phyloP scores from a whole-genome alignment of 2,329 filamentous ascomycete genomes.

The Fusarium fracticaudum region DNA sequence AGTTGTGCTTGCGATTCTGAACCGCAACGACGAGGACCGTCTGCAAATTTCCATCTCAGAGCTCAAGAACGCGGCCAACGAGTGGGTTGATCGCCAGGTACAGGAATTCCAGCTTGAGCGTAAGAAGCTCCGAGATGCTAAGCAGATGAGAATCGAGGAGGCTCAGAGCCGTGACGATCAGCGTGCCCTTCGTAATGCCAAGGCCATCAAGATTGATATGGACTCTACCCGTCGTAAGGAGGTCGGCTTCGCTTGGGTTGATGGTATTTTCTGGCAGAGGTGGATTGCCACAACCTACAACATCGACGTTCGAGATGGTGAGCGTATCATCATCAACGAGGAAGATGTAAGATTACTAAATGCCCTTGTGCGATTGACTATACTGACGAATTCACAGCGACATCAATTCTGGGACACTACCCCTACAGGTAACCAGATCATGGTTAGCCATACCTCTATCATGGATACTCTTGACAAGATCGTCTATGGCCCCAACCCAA shows the following conservation, averaged over 20 bases:
- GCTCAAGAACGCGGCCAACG: conserved; percentile 92
- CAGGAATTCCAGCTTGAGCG: conserved; percentile 91
- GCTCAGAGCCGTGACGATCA: conserved; percentile 93
- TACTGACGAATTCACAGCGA: conserved; percentile 67
- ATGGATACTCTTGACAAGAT: conserved; percentile 84
- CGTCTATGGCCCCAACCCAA: conserved; percentile 73
- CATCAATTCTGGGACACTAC: conserved; percentile 95
- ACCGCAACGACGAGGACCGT: conserved; percentile 79
- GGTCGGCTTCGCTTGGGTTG: conserved; percentile 96
- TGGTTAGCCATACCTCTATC: conserved; percentile 88
- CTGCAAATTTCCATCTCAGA: conserved; percentile 84
- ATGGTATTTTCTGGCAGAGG: conserved; percentile 95
- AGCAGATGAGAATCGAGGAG: conserved; percentile 95
- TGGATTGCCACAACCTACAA: conserved; percentile 97
- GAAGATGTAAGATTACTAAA: conserved; percentile 78
- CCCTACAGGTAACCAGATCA: conserved; percentile 87
- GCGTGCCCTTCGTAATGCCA: conserved; percentile 84
- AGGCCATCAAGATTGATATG: conserved; percentile 92
- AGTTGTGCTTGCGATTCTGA: conserved; percentile 92
- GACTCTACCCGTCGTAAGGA: conserved; percentile 87
- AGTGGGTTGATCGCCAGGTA: conserved; percentile 98
- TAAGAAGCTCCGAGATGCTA: conserved; percentile 91
- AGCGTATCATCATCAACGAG: conserved; percentile 95
- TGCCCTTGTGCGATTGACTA: not conserved
- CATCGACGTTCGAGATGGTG: conserved; percentile 86